Conservation (phyloP, 805 yeast species). For the Cyberlindnera sargentensis region DNA sequence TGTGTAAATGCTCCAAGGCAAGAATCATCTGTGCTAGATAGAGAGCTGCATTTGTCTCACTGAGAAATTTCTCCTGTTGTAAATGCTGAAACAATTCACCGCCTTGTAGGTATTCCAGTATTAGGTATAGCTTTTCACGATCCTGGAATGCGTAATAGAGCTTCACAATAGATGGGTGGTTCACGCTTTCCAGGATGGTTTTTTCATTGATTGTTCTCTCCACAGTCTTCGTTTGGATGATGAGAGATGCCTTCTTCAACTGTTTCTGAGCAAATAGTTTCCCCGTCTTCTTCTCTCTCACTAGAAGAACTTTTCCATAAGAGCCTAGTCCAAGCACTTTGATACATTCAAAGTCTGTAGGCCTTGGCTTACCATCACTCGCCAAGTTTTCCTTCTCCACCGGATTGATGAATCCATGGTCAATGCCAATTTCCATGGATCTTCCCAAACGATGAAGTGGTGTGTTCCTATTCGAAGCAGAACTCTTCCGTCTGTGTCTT, state of each 20-base stretch:
- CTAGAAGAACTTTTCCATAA: slow-evolving; percentile 79
- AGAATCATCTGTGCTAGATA: slow-evolving; percentile 91
- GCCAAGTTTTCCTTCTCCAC: neutral
- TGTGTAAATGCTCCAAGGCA: slow-evolving; percentile 90
- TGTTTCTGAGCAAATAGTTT: slow-evolving; percentile 82
- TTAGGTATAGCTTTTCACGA: slow-evolving; percentile 60
- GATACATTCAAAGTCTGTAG: slow-evolving; percentile 61
- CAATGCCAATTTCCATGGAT: slow-evolving; percentile 44
- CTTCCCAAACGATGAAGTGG: slow-evolving; percentile 33
- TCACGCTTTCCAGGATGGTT: slow-evolving; percentile 58
- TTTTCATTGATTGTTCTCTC: slow-evolving; percentile 80
- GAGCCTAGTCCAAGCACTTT: slow-evolving; percentile 84
- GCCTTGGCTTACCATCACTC: slow-evolving; percentile 18
- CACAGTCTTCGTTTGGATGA: slow-evolving; percentile 48
- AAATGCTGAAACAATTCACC: slow-evolving; percentile 92
- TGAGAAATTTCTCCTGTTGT: slow-evolving; percentile 89
- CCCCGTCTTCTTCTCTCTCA: slow-evolving; percentile 54
- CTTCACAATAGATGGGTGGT: slow-evolving; percentile 79
- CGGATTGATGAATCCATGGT: slow-evolving; percentile 27
- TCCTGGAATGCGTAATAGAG: slow-evolving; percentile 83
- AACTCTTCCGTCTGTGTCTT: slow-evolving; percentile 17
- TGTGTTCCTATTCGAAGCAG: slow-evolving; percentile 22
- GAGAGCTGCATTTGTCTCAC: slow-evolving; percentile 87
- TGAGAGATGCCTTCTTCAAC: slow-evolving; percentile 70
- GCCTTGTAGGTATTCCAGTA: slow-evolving; percentile 80